Evolutionary conservation across 2,329 filamentous ascomycete genomes (phyloP).

Genomic region (Corynespora cassiicola): DNA sequence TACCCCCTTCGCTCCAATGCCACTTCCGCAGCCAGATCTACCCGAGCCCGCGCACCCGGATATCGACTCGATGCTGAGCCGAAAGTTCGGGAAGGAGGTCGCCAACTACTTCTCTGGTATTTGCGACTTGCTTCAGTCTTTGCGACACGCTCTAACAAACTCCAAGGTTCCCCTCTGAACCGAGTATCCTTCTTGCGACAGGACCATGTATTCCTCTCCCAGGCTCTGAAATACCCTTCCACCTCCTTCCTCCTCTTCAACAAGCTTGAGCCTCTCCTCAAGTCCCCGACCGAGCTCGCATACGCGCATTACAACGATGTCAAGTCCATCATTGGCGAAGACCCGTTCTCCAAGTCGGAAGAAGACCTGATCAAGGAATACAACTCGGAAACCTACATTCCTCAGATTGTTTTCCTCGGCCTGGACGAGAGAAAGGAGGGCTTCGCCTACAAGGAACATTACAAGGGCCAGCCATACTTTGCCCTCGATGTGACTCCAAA

Average conservation of each 20-base stretch:
- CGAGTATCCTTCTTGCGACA: conserved; percentile 78
- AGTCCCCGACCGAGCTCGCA: conserved; percentile 66
- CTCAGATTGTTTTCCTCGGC: conserved; percentile 84
- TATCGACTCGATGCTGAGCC: conserved; percentile 73
- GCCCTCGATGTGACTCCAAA: conserved; percentile 86
- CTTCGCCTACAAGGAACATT: conserved; percentile 70
- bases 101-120: conserved; percentile 79
- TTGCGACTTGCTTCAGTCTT: conserved; percentile 3
- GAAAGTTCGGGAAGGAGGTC: conserved; percentile 79
- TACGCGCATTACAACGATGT: conserved; percentile 75
- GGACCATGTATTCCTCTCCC: conserved; percentile 72
- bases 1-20: too few relatives aligned
- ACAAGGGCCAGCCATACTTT: conserved; percentile 84
- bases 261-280: conserved; percentile 75
- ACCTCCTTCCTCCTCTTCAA: conserved; percentile 81
- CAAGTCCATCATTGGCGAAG: conserved; percentile 70
- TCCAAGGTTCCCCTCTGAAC: conserved; percentile 72
- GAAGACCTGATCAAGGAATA: conserved; percentile 74
- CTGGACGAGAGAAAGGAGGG: conserved; percentile 71
- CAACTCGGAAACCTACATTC: conserved; percentile 71
- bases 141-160: not conserved
- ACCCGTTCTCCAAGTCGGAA: conserved; percentile 75
- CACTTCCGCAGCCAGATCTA: conserved; percentile 52
- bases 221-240: conserved; percentile 69
- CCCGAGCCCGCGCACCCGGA: conserved; percentile 65